These are phyloP conservation scores for Kodamaea leandrae DNA, from an alignment of 805 yeast genomes.

Conservation along the genomic window DNA sequence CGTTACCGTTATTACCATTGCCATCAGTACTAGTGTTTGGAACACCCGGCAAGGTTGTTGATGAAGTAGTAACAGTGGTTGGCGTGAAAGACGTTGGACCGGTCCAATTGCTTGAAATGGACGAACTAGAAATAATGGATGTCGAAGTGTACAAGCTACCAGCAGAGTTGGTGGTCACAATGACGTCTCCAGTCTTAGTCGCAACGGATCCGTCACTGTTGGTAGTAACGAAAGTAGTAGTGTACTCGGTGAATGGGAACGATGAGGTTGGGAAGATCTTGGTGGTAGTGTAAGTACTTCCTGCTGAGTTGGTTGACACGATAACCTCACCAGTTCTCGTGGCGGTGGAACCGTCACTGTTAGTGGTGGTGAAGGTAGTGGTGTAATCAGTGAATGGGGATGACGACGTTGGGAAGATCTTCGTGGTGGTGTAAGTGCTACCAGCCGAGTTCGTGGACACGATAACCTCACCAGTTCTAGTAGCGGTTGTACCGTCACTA, in stretches of 20 bases:
- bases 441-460: conserved; percentile 16
- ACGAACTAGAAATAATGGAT: conserved; percentile 5
- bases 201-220: conserved; percentile 6
- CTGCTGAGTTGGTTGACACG: conserved; percentile 17
- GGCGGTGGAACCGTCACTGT: conserved; percentile 13
- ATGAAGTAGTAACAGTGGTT: background rate
- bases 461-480: conserved; percentile 10
- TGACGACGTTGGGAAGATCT: conserved; percentile 8
- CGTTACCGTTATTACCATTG: no score
- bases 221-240: conserved; percentile 9
- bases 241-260: conserved; percentile 8
- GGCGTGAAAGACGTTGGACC: background rate
- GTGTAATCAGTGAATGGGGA: conserved; percentile 11
- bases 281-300: conserved; percentile 5
- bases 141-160: conserved; percentile 16
- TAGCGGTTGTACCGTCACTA: conserved; percentile 13
- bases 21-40: no score
- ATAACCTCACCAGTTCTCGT: conserved; percentile 20
- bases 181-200: conserved; percentile 10
- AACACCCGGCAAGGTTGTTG: no score
- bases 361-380: conserved; percentile 14
- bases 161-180: conserved; percentile 13
- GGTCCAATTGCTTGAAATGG: background rate
- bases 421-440: conserved; percentile 15
- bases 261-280: background rate